Conservation (phyloP, 2,329 filamentous ascomycete species). For the Fusarium longipes region DNA sequence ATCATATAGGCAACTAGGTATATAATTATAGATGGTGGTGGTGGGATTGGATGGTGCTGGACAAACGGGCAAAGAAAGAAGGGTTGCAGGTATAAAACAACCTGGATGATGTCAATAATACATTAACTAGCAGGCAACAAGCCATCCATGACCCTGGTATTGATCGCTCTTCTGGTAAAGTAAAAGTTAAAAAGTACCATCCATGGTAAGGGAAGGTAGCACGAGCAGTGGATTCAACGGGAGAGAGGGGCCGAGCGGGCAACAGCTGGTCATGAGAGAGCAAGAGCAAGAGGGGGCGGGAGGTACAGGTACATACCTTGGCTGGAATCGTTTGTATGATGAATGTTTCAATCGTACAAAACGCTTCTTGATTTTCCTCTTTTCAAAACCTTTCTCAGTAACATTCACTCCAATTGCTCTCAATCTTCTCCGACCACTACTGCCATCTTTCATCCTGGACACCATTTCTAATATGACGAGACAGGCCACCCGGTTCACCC, state of each 20-base stretch:
- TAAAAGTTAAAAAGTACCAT: not conserved
- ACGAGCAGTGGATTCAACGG: conserved; percentile 26
- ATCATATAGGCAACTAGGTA: not conserved
- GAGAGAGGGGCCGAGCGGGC: conserved; percentile 40
- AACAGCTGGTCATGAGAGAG: conserved; percentile 23
- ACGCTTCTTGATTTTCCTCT: conserved; percentile 17
- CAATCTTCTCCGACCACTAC: not conserved
- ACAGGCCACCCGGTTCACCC: conserved; percentile 76
- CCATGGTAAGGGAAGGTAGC: conserved; percentile 23
- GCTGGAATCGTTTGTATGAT: conserved; percentile 25
- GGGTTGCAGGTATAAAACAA: not conserved
- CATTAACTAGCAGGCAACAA: not conserved
- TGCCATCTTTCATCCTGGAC: not conserved
- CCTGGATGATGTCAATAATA: not conserved
- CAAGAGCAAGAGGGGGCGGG: conserved; percentile 29
- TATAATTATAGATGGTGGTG: not conserved
- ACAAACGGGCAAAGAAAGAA: not conserved
- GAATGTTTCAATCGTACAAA: conserved; percentile 31
- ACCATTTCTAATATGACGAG: conserved; percentile 69
- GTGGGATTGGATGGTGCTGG: not conserved
- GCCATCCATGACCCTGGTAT: not conserved
- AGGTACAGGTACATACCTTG: not conserved
- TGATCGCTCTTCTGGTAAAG: not conserved
- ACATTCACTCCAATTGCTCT: not conserved
- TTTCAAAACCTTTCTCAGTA: not conserved